Percentiles rank a stretch among this genome's conserved stretches.
These are phyloP conservation scores for Mariannaea elegans DNA, from an alignment of 2,329 filamentous ascomycete species.

Conservation along the genomic window DNA sequence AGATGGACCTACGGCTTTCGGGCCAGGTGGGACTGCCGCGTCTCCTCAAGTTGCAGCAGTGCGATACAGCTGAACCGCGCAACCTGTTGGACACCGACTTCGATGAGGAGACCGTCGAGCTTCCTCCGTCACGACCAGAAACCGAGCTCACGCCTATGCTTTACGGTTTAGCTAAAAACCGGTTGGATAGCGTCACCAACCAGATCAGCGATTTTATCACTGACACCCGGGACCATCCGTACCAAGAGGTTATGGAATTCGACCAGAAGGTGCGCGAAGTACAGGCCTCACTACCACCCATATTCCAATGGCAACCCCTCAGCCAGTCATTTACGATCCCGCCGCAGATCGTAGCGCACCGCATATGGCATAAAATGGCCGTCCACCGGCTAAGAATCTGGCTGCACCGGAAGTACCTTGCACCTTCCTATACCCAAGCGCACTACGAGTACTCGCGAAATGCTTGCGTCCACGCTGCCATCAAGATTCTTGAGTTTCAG, in stretches of 20 bases:
- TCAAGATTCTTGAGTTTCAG: constrained; percentile 25
- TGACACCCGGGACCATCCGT: constrained; percentile 18
- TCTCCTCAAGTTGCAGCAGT: constrained; percentile 8
- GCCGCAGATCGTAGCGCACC: constrained; percentile 24
- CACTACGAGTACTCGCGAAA: constrained; percentile 14
- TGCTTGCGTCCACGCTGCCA: constrained; percentile 24
- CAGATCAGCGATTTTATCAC: constrained; percentile 23
- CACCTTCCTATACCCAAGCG: constrained; percentile 18
- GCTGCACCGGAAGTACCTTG: constrained; percentile 22
- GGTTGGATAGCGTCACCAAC: constrained; percentile 19
- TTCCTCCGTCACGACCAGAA: constrained; percentile 24
- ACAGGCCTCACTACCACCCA: constrained; percentile 22
- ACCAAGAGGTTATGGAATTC: constrained; percentile 13
- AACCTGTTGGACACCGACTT: constrained; percentile 27
- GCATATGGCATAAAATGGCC: constrained; percentile 23
- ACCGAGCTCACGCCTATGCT: constrained; percentile 25
- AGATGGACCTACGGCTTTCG: constrained; percentile 68
- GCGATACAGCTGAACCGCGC: constrained; percentile 16
- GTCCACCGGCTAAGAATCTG: constrained; percentile 23
- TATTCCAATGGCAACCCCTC: no score
- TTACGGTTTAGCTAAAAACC: constrained; percentile 16
- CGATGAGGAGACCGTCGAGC: constrained; percentile 7
- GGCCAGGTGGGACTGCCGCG: constrained; percentile 67
- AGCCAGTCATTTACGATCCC: no score
- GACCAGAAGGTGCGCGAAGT: constrained; percentile 18